Evolutionary conservation across 306 rosid species (phyloP).

Genomic region (Casuarina glauca): DNA sequence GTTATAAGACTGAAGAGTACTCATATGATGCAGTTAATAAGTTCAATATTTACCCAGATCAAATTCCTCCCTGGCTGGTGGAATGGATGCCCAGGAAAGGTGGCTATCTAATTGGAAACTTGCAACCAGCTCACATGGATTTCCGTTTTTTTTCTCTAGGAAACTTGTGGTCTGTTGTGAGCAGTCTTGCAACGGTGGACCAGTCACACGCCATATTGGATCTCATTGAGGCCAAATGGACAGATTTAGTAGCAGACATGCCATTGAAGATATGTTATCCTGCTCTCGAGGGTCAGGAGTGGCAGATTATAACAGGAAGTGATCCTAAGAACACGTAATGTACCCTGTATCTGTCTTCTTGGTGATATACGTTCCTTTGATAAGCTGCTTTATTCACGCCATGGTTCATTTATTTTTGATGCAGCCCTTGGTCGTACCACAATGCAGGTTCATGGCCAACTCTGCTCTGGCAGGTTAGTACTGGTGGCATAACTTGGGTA

Average conservation of each 20-base stretch:
- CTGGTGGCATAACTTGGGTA: constrained; percentile 8
- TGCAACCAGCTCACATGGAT: constrained; percentile 98
- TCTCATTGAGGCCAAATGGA: constrained; percentile 84
- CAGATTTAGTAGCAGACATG: constrained; percentile 83
- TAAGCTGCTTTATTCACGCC: constrained; percentile 17
- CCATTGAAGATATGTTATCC: constrained; percentile 89
- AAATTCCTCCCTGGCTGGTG: constrained; percentile 79
- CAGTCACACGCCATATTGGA: constrained; percentile 83
- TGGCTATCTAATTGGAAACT: constrained; percentile 82
- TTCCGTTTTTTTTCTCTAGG: constrained; percentile 86
- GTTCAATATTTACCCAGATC: constrained; percentile 88
- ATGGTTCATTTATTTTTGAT: constrained; percentile 25
- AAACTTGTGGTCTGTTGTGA: constrained; percentile 72
- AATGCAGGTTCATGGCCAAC: constrained; percentile 95
- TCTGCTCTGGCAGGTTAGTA: constrained; percentile 84
- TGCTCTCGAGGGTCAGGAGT: constrained; percentile 84
- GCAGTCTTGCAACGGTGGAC: constrained; percentile 60
- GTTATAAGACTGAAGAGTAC: constrained; percentile 86
- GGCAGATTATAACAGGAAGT: constrained; percentile 87
- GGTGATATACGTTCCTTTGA: background rate
- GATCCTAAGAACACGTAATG: constrained; percentile 86
- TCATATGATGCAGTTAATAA: constrained; percentile 86
- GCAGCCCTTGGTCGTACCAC: constrained; percentile 91
- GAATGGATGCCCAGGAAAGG: constrained; percentile 88
- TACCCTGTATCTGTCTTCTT: constrained; percentile 28